A percentile compares a stretch with the other conserved stretches of the same genome.
Conservation (phyloP, 2,329 filamentous ascomycete species). For the Cyphellophora europaea region DNA sequence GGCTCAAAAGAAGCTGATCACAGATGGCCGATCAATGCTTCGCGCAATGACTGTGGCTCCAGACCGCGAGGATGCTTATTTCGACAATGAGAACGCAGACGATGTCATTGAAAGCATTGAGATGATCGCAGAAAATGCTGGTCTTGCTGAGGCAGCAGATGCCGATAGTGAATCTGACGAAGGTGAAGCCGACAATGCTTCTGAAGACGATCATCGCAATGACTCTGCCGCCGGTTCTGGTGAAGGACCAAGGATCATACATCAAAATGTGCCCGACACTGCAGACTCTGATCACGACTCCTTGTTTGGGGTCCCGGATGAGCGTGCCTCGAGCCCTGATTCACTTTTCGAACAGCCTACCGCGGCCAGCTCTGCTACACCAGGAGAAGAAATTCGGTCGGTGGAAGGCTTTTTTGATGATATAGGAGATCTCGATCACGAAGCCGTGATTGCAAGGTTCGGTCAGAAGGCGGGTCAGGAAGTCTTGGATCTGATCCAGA, state of each 20-base stretch:
- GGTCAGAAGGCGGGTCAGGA: conserved; percentile 11
- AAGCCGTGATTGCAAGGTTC: conserved; percentile 9
- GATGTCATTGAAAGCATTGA: conserved; percentile 18
- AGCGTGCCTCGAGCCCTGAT: conserved; percentile 13
- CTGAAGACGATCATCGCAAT: conserved; percentile 4
- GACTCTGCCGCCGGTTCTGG: too few relatives aligned
- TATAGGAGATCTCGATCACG: conserved; percentile 1
- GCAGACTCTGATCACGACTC: conserved; percentile 9
- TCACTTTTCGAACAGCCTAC: conserved; percentile 11
- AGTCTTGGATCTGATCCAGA: conserved; percentile 12
- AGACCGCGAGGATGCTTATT: conserved; percentile 7
- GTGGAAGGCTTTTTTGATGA: not conserved
- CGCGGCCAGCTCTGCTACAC: not conserved
- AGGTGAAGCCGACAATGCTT: conserved; percentile 6
- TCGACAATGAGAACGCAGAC: conserved; percentile 9
- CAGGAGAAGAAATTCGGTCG: not conserved
- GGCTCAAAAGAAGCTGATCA: not conserved
- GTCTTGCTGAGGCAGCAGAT: conserved; percentile 6
- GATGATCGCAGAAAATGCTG: conserved; percentile 13
- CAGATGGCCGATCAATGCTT: conserved; percentile 13
- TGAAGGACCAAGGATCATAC: not conserved
- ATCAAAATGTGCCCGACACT: not conserved
- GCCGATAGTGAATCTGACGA: conserved; percentile 7
- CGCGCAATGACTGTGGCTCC: conserved; percentile 15
- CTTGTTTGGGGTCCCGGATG: conserved; percentile 6